Percentiles rank a stretch among this genome's conserved stretches.
phyloP scores from a whole-genome alignment of 345 rosid genomes.

The Lenwebbia sp. region DNA sequence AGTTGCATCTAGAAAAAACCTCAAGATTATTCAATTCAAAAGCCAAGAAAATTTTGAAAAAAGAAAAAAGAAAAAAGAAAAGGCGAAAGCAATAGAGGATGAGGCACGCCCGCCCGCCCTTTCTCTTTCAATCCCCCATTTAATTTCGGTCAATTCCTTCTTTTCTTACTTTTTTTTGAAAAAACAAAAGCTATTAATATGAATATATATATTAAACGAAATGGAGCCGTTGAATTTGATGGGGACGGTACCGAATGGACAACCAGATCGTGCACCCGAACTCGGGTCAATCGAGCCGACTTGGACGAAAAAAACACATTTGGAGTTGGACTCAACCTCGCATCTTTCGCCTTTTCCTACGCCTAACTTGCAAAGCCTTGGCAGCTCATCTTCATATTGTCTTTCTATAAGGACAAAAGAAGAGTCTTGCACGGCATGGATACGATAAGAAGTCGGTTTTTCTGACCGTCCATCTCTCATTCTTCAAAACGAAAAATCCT shows the following conservation, averaged over 20 bases:
- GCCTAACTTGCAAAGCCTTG: not conserved
- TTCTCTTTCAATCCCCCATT: not conserved
- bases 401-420: not conserved
- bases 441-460: not conserved
- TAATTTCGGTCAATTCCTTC: not conserved
- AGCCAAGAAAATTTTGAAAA: not conserved
- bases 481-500: not conserved
- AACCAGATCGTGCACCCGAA: not conserved
- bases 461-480: not conserved
- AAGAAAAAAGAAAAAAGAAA: too few species aligned
- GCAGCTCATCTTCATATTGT: not conserved
- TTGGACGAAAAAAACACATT: not conserved
- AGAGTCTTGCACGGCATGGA: not conserved
- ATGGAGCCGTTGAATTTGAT: not conserved
- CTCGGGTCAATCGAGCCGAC: not conserved
- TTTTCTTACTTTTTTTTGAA: not conserved
- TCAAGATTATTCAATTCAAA: not conserved
- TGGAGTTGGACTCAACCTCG: not conserved
- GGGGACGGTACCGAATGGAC: not conserved
- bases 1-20: not conserved
- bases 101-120: not conserved
- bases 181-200: not conserved
- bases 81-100: not conserved
- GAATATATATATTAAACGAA: not conserved
- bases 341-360: not conserved